A percentile compares a stretch with the other conserved stretches of the same genome.
Conservation (phyloP, 2,329 filamentous ascomycete genomes). For the Phialocephala sp. region DNA sequence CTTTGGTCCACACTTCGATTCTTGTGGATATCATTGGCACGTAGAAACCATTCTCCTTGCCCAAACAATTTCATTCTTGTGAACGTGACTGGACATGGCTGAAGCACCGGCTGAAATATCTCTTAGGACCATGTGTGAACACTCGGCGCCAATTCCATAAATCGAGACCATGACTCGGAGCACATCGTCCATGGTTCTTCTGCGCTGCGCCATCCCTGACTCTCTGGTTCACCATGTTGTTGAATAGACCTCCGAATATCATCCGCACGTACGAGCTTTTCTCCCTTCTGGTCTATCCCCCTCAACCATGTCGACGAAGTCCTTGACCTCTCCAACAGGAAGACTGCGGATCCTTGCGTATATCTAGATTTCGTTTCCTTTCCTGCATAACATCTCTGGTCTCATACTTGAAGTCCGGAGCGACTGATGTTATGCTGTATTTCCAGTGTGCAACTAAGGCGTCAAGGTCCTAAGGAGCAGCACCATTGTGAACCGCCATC, state of each 20-base stretch:
- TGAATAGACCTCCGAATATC: neutral
- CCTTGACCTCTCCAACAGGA: neutral
- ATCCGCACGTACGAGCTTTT: neutral
- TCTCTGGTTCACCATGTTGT: neutral
- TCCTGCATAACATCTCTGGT: constrained; percentile 3
- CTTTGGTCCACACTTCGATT: constrained; percentile 2
- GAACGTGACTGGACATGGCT: neutral
- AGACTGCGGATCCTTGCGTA: neutral
- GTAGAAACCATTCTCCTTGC: constrained; percentile 9
- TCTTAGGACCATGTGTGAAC: neutral
- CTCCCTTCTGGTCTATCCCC: neutral
- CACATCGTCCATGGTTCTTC: neutral
- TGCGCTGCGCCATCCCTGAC: neutral
- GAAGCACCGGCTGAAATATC: neutral
- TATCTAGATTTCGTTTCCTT: constrained; percentile 5
- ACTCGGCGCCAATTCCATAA: neutral
- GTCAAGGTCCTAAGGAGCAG: neutral
- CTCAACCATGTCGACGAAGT: neutral
- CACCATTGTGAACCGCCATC: neutral
- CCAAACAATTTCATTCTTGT: constrained; percentile 8
- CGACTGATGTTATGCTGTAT: neutral
- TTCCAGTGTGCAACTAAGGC: neutral
- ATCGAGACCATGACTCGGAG: neutral
- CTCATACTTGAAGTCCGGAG: constrained; percentile 7
- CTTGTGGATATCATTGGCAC: constrained; percentile 7